Percentiles rank a stretch among this genome's conserved stretches.
Evolutionary conservation across 1,284 basidiomycete genomes (phyloP).

Genomic region (Marasmius tenuissimus): DNA sequence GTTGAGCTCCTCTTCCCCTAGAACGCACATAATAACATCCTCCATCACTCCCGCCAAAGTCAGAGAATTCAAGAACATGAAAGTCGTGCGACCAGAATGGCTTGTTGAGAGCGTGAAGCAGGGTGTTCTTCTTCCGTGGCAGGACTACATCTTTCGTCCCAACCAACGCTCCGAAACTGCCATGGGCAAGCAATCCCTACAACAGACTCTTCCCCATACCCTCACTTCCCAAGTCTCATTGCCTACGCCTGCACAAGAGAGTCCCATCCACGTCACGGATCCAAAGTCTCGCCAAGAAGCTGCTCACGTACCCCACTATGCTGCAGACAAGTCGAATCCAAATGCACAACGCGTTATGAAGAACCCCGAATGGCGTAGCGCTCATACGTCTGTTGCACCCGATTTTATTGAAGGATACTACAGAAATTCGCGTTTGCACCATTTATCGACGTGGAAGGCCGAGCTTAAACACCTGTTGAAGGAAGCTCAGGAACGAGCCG

Average conservation of each 20-base stretch:
- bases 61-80: slow-evolving; percentile 86
- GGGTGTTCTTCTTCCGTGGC: slow-evolving; percentile 77
- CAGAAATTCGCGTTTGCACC: slow-evolving; percentile 89
- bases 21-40: slow-evolving; percentile 89
- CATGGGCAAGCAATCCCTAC: slow-evolving; percentile 46
- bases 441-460: slow-evolving; percentile 91
- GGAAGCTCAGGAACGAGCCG: slow-evolving; percentile 74
- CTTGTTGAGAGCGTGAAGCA: slow-evolving; percentile 73
- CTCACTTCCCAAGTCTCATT: slow-evolving; percentile 6
- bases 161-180: slow-evolving; percentile 44
- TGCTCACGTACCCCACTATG: slow-evolving; percentile 57
- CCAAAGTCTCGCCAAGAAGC: slow-evolving; percentile 40
- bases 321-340: slow-evolving; percentile 63
- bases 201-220: slow-evolving; percentile 30
- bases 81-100: slow-evolving; percentile 88
- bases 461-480: slow-evolving; percentile 83
- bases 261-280: slow-evolving; percentile 42
- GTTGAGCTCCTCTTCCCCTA: slow-evolving; percentile 26
- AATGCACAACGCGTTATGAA: slow-evolving; percentile 77
- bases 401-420: slow-evolving; percentile 92
- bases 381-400: slow-evolving; percentile 84
- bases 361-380: slow-evolving; percentile 79
- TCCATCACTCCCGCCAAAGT: slow-evolving; percentile 89
- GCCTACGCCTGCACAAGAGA: background rate
- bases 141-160: slow-evolving; percentile 57